A percentile compares a stretch with the other conserved stretches of the same genome.
Conservation (phyloP, 2,329 filamentous ascomycete genomes). For the Verticillium longisporum region DNA sequence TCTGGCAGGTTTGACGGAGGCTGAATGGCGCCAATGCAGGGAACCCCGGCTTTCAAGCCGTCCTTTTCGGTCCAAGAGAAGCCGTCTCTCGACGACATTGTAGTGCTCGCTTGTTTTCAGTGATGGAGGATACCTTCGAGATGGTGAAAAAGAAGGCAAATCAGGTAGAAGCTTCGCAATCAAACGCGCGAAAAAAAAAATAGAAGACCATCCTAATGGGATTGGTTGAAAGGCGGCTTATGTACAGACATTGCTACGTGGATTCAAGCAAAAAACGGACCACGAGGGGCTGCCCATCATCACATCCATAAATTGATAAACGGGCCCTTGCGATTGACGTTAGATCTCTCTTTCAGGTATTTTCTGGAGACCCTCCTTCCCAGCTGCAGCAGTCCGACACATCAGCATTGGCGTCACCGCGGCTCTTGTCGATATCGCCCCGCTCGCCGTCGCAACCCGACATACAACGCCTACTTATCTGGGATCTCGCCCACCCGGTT, state of each 20-base stretch:
- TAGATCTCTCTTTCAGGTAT: background rate
- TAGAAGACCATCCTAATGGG: background rate
- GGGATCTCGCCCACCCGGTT: background rate
- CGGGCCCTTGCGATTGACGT: no score
- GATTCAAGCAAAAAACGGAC: no score
- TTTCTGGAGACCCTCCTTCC: background rate
- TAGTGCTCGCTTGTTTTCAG: background rate
- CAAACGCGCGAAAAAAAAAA: background rate
- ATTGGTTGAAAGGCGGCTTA: background rate
- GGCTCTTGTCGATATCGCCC: background rate
- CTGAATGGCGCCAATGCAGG: slow-evolving; percentile 21
- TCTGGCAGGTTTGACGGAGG: slow-evolving; percentile 15
- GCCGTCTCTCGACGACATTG: slow-evolving; percentile 21
- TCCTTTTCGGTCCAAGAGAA: slow-evolving; percentile 21
- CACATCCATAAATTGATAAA: background rate
- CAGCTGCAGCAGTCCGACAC: background rate
- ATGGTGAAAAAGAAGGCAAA: background rate
- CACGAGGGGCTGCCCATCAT: no score
- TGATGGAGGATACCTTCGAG: background rate
- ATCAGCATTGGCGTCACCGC: background rate
- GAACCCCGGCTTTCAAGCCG: slow-evolving; percentile 21
- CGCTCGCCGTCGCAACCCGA: background rate
- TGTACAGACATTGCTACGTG: no score
- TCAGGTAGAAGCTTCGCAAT: no score
- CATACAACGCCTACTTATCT: background rate